Evolutionary conservation across 768 basidiomycete species (phyloP).

Genomic region (Tylopilus subfusipes): DNA sequence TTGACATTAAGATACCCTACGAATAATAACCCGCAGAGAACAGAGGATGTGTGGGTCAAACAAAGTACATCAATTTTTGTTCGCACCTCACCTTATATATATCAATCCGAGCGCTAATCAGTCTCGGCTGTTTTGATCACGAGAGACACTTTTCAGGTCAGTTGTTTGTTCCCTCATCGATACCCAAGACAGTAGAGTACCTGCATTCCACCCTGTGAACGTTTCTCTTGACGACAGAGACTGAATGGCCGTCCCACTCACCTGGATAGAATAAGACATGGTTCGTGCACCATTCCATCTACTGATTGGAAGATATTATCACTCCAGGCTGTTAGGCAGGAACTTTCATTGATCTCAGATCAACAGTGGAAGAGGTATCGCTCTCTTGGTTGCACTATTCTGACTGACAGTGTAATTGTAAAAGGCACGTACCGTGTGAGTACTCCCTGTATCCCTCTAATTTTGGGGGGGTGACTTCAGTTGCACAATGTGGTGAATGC

Average conservation of each 20-base stretch:
- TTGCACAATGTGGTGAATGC: not conserved
- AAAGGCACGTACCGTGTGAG: not conserved
- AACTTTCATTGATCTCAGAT: not conserved
- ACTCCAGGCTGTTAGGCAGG: not conserved
- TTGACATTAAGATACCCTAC: not conserved
- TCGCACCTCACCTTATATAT: not conserved
- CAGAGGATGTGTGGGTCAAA: too few relatives aligned
- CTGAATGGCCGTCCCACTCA: not conserved
- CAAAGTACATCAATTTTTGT: not conserved
- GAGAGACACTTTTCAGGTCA: not conserved
- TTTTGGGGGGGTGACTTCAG: not conserved
- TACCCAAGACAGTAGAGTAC: conserved; percentile 1
- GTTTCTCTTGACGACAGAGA: not conserved
- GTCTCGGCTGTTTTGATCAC: not conserved
- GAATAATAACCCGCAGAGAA: too few relatives aligned
- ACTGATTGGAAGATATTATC: not conserved
- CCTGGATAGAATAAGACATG: not conserved
- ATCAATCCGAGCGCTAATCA: not conserved
- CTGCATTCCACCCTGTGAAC: not conserved
- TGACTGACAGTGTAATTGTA: not conserved
- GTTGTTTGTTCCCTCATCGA: not conserved
- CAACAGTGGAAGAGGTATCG: not conserved
- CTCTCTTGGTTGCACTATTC: not conserved
- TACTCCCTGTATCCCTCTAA: not conserved
- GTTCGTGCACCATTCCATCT: not conserved